phyloP scores from a whole-genome alignment of 1,139 yeast species.

The Zygotorulaspora mrakii region DNA sequence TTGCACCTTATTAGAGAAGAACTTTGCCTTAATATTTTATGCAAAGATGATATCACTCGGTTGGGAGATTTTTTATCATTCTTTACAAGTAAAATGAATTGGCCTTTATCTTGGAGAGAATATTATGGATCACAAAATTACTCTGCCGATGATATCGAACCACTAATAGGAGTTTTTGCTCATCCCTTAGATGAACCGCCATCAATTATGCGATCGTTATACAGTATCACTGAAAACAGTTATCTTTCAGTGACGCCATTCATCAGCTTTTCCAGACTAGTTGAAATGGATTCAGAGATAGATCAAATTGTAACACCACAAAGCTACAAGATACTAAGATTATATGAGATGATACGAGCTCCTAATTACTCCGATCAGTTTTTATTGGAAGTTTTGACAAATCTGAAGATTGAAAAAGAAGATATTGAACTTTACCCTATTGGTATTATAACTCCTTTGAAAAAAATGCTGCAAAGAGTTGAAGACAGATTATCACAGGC shows the following conservation, averaged over 20 bases:
- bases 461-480: constrained; percentile 54
- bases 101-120: constrained; percentile 65
- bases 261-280: constrained; percentile 63
- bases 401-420: constrained; percentile 47
- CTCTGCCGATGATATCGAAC: not conserved
- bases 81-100: constrained; percentile 63
- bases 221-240: constrained; percentile 32
- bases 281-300: constrained; percentile 60
- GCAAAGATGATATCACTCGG: constrained; percentile 38
- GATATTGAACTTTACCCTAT: constrained; percentile 70
- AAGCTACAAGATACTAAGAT: constrained; percentile 52
- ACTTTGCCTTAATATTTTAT: constrained; percentile 52
- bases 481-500: constrained; percentile 54
- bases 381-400: constrained; percentile 57
- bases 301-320: constrained; percentile 63
- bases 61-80: constrained; percentile 59
- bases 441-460: constrained; percentile 65
- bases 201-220: constrained; percentile 34
- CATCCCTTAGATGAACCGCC: constrained; percentile 37
- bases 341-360: constrained; percentile 62
- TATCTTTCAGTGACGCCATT: constrained; percentile 42
- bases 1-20: constrained; percentile 81
- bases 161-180: constrained; percentile 17
- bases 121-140: constrained; percentile 44
- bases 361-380: constrained; percentile 49